Percentiles rank a stretch among this genome's conserved stretches.
These are phyloP conservation scores for Coprinopsis sp. DNA, from an alignment of 768 basidiomycete genomes.

Conservation along the genomic window DNA sequence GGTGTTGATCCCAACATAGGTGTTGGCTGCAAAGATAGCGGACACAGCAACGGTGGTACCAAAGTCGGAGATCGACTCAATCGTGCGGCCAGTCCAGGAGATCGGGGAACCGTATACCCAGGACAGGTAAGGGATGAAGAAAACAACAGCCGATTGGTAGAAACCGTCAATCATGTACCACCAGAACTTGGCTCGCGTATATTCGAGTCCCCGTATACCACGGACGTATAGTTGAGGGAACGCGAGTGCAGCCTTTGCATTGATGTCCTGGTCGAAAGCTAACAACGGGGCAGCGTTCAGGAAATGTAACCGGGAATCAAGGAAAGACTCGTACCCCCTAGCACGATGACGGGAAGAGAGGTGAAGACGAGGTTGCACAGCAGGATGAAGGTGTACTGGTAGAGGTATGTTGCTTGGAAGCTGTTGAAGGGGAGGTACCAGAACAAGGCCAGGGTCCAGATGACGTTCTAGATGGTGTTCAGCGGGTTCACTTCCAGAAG, in stretches of 20 bases:
- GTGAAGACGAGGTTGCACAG: constrained; percentile 92
- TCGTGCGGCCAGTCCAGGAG: constrained; percentile 75
- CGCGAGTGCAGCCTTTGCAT: constrained; percentile 82
- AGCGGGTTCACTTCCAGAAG: not conserved
- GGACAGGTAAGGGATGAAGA: constrained; percentile 77
- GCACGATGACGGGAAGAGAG: constrained; percentile 83
- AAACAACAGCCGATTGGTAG: constrained; percentile 86
- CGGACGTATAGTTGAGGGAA: constrained; percentile 96
- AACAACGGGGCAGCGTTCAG: constrained; percentile 10
- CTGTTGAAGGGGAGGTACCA: constrained; percentile 92
- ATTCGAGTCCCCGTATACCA: constrained; percentile 90
- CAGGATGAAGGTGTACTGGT: constrained; percentile 91
- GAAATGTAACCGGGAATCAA: constrained; percentile 2
- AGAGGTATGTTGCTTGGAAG: constrained; percentile 93
- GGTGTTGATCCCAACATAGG: constrained; percentile 86
- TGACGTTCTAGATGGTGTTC: constrained; percentile 60
- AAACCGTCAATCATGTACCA: constrained; percentile 91
- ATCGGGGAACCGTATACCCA: constrained; percentile 61
- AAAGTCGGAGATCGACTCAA: constrained; percentile 80
- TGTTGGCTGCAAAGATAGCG: constrained; percentile 85
- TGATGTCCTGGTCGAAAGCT: constrained; percentile 96
- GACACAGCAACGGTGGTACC: constrained; percentile 88
- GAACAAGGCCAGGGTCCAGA: constrained; percentile 92
- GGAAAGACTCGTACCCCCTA: constrained; percentile 60
- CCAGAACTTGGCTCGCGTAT: constrained; percentile 91